These are phyloP conservation scores for Barbatosphaeria neglecta DNA, from an alignment of 495 filamentous ascomycete species.

Conservation along the genomic window DNA sequence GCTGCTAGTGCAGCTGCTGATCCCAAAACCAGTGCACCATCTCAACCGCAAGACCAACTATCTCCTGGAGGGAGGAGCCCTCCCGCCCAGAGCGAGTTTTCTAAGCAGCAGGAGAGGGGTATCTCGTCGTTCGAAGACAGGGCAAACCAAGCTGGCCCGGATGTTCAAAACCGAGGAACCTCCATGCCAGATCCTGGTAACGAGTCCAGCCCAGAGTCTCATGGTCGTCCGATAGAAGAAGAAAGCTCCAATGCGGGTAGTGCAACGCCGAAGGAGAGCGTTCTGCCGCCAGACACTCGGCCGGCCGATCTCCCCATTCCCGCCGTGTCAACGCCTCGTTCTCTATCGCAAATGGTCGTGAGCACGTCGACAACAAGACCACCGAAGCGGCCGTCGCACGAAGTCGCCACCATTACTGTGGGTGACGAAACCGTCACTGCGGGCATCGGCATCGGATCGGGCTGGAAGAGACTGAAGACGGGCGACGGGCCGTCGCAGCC, in stretches of 20 bases:
- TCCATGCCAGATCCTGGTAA: too few relatives aligned
- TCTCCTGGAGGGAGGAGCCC: too few relatives aligned
- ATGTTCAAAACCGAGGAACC: too few relatives aligned
- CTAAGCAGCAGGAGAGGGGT: too few relatives aligned
- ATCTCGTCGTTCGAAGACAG: too few relatives aligned
- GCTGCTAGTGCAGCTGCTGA: background rate
- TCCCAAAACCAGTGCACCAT: background rate
- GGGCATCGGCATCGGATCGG: slow-evolving; percentile 34
- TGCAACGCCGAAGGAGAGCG: too few relatives aligned
- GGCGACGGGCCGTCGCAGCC: slow-evolving; percentile 5
- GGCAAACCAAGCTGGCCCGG: too few relatives aligned
- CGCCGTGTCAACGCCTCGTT: background rate
- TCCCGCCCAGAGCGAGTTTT: too few relatives aligned
- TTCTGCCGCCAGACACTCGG: background rate
- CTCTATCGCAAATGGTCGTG: background rate
- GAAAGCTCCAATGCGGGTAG: background rate
- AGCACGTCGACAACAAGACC: slow-evolving; percentile 3
- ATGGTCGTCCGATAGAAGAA: too few relatives aligned
- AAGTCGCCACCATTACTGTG: slow-evolving; percentile 81
- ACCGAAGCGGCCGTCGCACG: slow-evolving; percentile 49
- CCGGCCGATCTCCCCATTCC: background rate
- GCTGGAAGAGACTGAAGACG: slow-evolving; percentile 27
- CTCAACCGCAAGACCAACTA: too few relatives aligned
- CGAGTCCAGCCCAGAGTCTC: too few relatives aligned
- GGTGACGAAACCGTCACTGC: slow-evolving; percentile 65